A percentile compares a stretch with the other conserved stretches of the same genome.
phyloP scores from a whole-genome alignment of 805 yeast species.

The Nematodospora valgi region DNA sequence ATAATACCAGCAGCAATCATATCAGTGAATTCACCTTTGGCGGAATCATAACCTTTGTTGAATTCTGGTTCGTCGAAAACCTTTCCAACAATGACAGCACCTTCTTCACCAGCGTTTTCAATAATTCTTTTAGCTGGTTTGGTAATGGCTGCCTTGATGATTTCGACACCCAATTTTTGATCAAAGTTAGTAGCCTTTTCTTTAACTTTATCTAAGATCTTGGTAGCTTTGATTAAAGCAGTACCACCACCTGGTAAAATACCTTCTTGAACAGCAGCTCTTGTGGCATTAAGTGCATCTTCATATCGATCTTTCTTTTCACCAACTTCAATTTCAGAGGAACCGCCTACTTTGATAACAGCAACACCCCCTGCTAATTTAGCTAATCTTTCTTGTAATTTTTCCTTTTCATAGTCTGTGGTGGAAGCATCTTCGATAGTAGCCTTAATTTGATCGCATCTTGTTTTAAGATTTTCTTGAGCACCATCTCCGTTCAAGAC shows the following conservation, averaged over 20 bases:
- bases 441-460: constrained; percentile 92
- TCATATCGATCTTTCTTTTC: constrained; percentile 99
- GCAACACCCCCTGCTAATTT: constrained; percentile 98
- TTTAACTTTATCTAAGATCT: constrained; percentile 64
- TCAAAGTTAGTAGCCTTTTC: constrained; percentile 78
- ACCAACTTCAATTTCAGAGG: constrained; percentile 96
- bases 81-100: constrained; percentile 94
- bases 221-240: constrained; percentile 90
- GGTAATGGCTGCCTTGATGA: constrained; percentile 87
- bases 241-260: constrained; percentile 99
- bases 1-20: constrained; percentile 97
- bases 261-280: constrained; percentile 99
- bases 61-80: constrained; percentile 66
- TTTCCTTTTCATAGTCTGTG: constrained; percentile 91
- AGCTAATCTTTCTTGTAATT: constrained; percentile 95
- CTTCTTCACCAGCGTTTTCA: constrained; percentile 97
- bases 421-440: constrained; percentile 72
- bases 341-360: constrained; percentile 94
- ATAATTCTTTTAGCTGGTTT: constrained; percentile 95
- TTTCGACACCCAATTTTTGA: constrained; percentile 93
- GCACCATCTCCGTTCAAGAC: constrained; percentile 89
- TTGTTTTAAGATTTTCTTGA: constrained; percentile 72
- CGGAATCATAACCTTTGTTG: constrained; percentile 86
- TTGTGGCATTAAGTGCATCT: constrained; percentile 96
- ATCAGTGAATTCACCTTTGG: constrained; percentile 90